Percentiles rank a stretch among this genome's conserved stretches.
These are phyloP conservation scores for Closterium sp. DNA, from an alignment of 139 green algal species.

Conservation along the genomic window DNA sequence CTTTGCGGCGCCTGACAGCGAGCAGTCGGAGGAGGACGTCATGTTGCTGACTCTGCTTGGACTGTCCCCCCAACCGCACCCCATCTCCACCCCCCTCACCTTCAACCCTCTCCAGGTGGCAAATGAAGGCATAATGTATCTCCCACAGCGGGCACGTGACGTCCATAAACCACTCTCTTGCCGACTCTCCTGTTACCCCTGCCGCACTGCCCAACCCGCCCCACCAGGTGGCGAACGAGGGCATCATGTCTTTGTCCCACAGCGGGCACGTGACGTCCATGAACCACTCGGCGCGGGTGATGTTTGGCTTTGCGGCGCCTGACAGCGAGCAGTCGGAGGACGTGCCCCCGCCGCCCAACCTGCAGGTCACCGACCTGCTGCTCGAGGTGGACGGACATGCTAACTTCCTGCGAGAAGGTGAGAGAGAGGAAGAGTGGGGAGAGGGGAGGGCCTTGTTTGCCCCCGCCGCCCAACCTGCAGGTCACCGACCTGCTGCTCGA, in stretches of 20 bases:
- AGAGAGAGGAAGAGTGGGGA: not conserved
- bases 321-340: not conserved
- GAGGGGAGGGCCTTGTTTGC: too few relatives aligned
- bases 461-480: not conserved
- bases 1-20: not conserved
- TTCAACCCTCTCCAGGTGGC: not conserved
- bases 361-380: not conserved
- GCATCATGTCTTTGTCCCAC: not conserved
- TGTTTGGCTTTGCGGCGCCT: not conserved
- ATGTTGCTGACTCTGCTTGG: too few relatives aligned
- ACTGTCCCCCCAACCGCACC: too few relatives aligned
- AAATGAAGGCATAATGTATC: not conserved
- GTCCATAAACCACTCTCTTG: not conserved
- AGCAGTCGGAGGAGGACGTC: too few relatives aligned
- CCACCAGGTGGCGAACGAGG: not conserved
- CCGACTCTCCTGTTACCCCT: not conserved
- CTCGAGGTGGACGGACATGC: not conserved
- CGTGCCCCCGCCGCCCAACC: not conserved
- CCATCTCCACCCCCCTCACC: too few relatives aligned
- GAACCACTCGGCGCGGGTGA: not conserved
- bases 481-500: not conserved
- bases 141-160: not conserved
- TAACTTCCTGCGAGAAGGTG: not conserved
- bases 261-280: constrained; percentile 11
- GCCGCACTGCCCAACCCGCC: too few relatives aligned